phyloP scores from a whole-genome alignment of 1,284 basidiomycete genomes.

The Moniliella sp. region DNA sequence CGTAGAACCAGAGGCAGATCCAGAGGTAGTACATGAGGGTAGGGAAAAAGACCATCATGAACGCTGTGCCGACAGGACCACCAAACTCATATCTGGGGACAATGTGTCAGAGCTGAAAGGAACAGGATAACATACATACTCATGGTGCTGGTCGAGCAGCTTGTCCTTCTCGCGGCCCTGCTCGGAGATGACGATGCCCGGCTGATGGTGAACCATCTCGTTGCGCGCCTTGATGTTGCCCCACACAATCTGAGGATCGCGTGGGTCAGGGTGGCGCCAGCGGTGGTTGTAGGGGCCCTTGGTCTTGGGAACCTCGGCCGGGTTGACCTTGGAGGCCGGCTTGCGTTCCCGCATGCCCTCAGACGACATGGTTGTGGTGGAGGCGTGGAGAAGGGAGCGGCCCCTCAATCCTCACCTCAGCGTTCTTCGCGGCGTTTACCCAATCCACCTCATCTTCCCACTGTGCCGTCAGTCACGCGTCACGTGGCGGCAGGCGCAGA shows the following conservation, averaged over 20 bases:
- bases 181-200: conserved; percentile 30
- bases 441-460: no score
- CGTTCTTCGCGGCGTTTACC: no score
- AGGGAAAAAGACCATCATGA: conserved; percentile 87
- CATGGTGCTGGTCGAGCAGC: conserved; percentile 25
- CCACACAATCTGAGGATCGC: conserved; percentile 28
- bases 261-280: conserved; percentile 20
- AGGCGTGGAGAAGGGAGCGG: no score
- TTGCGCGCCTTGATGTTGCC: conserved; percentile 19
- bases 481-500: no score
- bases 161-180: conserved; percentile 25
- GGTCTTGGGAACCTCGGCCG: conserved; percentile 2
- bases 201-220: conserved; percentile 18
- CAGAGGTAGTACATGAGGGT: conserved; percentile 89
- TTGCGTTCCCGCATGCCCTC: no score
- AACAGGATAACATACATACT: conserved; percentile 5
- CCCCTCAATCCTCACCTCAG: no score
- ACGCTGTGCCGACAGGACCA: conserved; percentile 67
- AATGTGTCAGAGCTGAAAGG: not conserved
- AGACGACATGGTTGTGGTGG: no score
- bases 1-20: conserved; percentile 90
- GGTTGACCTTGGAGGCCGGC: no score
- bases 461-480: no score
- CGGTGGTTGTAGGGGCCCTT: conserved; percentile 9
- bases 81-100: conserved; percentile 76